Evolutionary conservation across 805 yeast species (phyloP).

Genomic region (Cyberlindnera veronae): DNA sequence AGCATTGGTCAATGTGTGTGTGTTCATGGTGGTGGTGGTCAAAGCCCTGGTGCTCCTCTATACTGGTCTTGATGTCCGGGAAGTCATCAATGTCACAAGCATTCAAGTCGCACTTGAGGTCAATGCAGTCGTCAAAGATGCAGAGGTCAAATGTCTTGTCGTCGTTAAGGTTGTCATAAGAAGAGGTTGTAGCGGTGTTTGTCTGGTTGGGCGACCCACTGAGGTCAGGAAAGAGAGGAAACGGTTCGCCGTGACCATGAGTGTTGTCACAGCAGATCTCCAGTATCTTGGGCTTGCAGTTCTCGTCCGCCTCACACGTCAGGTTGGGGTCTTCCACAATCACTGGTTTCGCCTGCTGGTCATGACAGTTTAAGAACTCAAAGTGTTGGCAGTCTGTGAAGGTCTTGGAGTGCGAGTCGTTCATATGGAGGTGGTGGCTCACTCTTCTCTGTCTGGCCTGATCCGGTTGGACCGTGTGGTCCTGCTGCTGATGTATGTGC

Average conservation of each 20-base stretch:
- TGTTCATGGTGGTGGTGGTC: background rate
- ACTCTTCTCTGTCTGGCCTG: conserved; percentile 3
- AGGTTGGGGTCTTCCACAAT: conserved; percentile 17
- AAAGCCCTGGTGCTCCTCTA: background rate
- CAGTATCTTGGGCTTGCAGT: conserved; percentile 36
- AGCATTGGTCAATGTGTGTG: background rate
- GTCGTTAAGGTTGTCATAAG: conserved; percentile 3
- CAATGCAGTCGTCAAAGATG: conserved; percentile 24
- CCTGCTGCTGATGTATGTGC: background rate
- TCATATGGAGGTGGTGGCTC: conserved; percentile 18
- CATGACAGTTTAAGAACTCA: conserved; percentile 39
- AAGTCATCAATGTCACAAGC: conserved; percentile 31
- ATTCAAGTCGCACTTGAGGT: conserved; percentile 27
- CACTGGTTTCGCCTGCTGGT: conserved; percentile 18
- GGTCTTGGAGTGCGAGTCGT: conserved; percentile 19
- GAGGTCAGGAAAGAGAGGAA: conserved; percentile 5
- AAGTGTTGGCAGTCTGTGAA: conserved; percentile 38
- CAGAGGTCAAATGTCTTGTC: conserved; percentile 21
- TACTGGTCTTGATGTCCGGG: conserved; percentile 7
- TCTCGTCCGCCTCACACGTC: conserved; percentile 25
- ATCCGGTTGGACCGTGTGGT: too few species aligned
- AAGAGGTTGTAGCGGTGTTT: background rate
- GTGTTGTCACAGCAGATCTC: conserved; percentile 40
- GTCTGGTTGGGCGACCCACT: background rate
- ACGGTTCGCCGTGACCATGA: conserved; percentile 21